These are phyloP conservation scores for Picochlorum sp. DNA, from an alignment of 139 green algal species.

Conservation along the genomic window DNA sequence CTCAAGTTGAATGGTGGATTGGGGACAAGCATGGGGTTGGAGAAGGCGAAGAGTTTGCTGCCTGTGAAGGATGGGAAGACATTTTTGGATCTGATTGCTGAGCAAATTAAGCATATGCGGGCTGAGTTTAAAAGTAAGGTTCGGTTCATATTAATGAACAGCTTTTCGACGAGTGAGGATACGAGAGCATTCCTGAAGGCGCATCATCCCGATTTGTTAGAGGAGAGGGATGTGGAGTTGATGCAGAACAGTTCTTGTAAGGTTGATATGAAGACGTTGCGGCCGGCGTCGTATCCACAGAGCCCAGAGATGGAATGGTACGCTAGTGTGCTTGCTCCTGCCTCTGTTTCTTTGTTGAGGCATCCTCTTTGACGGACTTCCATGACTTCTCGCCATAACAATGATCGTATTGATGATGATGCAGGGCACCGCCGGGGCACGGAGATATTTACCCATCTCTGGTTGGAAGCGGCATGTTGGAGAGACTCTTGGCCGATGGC, in stretches of 20 bases:
- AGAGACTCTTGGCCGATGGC: slow-evolving; percentile 55
- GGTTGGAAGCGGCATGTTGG: slow-evolving; percentile 80
- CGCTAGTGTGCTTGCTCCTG: slow-evolving; percentile 9
- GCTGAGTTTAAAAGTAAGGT: slow-evolving; percentile 40
- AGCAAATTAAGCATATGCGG: slow-evolving; percentile 82
- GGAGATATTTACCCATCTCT: slow-evolving; percentile 91
- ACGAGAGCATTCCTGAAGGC: slow-evolving; percentile 59
- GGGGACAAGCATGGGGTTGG: slow-evolving; percentile 85
- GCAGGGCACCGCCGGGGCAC: slow-evolving; percentile 74
- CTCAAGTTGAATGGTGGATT: slow-evolving; percentile 90
- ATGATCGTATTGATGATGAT: slow-evolving; percentile 21
- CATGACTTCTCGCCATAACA: not conserved
- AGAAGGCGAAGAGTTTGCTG: slow-evolving; percentile 87
- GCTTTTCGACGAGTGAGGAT: slow-evolving; percentile 74
- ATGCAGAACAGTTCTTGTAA: slow-evolving; percentile 89
- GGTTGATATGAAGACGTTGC: slow-evolving; percentile 61
- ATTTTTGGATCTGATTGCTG: slow-evolving; percentile 91
- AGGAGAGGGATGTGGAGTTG: slow-evolving; percentile 67
- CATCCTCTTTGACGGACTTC: not conserved
- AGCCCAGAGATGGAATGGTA: slow-evolving; percentile 74
- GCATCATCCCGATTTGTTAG: slow-evolving; percentile 60
- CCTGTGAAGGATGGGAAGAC: slow-evolving; percentile 78
- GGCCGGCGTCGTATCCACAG: slow-evolving; percentile 40
- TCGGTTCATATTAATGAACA: slow-evolving; percentile 88
- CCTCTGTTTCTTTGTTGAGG: not conserved